Base-by-base conservation (phyloP, 257 asterid species). In the Solanum chiquidenum region DNA sequence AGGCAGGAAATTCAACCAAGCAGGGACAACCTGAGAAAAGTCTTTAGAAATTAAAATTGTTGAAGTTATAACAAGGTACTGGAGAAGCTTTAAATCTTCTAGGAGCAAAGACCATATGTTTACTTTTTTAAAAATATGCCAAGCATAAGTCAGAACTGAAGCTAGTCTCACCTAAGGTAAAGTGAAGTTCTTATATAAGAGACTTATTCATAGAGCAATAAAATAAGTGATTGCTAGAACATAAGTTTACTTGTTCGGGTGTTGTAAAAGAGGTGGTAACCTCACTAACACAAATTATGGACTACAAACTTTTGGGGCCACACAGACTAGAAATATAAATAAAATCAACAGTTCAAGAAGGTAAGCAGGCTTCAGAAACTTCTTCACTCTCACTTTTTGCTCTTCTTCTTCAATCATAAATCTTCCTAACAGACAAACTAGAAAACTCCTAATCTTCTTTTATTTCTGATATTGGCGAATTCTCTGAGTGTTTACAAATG, bases 1-100 rank as follows among this genome's bases (percentile, higher is more conserved):
- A 1, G 99, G 99, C 90, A 97, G 90, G 92, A 98, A 97, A 91
- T 93, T 85, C 95, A 97, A 89, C 99, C 99, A 97, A 42, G 98
- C 98, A 80, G 95, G 98, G 87, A 95, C 91, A 80, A 97, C 96
- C 99, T 97, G 93, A 29, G 29, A 87, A 88, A 77, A 77, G n/a
- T 77, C n/a, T n/a, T 52, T 25, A 42, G 20, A 77, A 40, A 27
- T 66, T 77, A 44, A 33, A 35, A 66, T 66, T 66, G 74, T 66
- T 9, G 35, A 66, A 25, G 27, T 31, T 66, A 5, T 25, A 66
- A 66, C 73, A 66, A 66, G 20, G 34, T 12, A 66, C 73, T 10
- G 73, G 18, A 66, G 18, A 66, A 29, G 4, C 2, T 25, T 66
- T 49, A 49, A 49, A 66, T 66, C 20, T 66, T 66, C 35, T 66